phyloP scores from a whole-genome alignment of 2,329 filamentous ascomycete species.

The Colletotrichum cordylinicola region DNA sequence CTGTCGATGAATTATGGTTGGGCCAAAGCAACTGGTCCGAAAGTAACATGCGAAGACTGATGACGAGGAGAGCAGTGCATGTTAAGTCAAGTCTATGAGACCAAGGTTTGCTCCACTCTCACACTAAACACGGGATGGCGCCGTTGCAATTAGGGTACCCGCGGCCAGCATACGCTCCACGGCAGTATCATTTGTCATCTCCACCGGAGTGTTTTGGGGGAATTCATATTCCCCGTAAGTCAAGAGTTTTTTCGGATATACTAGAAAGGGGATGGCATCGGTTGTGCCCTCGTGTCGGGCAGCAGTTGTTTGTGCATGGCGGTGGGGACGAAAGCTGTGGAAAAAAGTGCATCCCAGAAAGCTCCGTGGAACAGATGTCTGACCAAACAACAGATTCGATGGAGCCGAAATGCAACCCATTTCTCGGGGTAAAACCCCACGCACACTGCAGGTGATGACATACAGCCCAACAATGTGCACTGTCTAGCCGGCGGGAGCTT shows the following conservation, averaged over 20 bases:
- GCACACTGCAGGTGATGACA: background rate
- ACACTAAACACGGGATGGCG: background rate
- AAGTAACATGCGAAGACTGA: background rate
- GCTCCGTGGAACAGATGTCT: conserved; percentile 5
- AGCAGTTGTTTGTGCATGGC: background rate
- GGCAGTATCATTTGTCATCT: conserved; percentile 11
- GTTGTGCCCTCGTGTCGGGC: background rate
- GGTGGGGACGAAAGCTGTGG: background rate
- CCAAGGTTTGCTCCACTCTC: background rate
- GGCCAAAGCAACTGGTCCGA: background rate
- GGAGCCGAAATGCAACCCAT: background rate
- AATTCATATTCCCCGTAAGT: background rate
- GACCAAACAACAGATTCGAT: background rate
- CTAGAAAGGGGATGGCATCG: background rate
- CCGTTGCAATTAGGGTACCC: background rate
- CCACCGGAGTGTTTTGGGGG: background rate
- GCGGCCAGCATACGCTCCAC: background rate
- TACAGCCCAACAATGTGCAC: background rate
- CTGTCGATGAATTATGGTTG: background rate
- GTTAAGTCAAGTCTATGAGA: background rate
- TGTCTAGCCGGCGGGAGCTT: background rate
- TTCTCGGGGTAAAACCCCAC: background rate
- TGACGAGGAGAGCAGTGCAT: background rate
- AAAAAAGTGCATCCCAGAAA: background rate
- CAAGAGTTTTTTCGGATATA: background rate